phyloP scores from a whole-genome alignment of 2,329 filamentous ascomycete species.

The Clarireedia hainanense region DNA sequence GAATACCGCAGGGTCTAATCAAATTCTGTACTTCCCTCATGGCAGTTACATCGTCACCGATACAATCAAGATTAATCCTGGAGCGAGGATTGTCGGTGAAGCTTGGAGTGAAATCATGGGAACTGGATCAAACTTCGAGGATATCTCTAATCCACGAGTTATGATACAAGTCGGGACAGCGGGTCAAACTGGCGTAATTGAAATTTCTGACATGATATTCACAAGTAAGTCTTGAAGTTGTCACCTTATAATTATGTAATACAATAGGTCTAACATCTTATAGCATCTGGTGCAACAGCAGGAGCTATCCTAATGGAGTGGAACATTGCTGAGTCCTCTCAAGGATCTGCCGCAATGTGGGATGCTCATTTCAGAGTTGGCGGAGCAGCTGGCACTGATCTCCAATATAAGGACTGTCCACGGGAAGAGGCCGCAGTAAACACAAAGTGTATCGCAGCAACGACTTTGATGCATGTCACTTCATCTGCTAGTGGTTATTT shows the following conservation, averaged over 20 bases:
- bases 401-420: constrained; percentile 28
- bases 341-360: constrained; percentile 28
- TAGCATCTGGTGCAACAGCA: constrained; percentile 24
- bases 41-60: constrained; percentile 44
- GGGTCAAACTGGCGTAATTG: constrained; percentile 36
- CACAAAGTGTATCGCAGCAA: constrained; percentile 13
- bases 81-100: constrained; percentile 31
- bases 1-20: not conserved
- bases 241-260: no score
- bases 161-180: constrained; percentile 33
- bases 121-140: constrained; percentile 35
- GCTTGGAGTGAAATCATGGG: constrained; percentile 33
- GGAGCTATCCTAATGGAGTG: constrained; percentile 35
- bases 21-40: constrained; percentile 46
- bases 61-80: constrained; percentile 38
- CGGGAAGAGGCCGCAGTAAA: constrained; percentile 23
- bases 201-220: constrained; percentile 35
- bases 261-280: no score
- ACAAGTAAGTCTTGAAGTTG: constrained; percentile 23
- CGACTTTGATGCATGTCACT: constrained; percentile 18
- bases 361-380: constrained; percentile 34
- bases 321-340: constrained; percentile 26
- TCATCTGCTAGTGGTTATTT: constrained; percentile 13
- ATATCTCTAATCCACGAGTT: constrained; percentile 36
- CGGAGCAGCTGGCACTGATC: constrained; percentile 30